Evolutionary conservation across 139 green algal genomes (phyloP), one percentile per base, ranked within the genome.

Genomic region (Chlorella sp.): DNA sequence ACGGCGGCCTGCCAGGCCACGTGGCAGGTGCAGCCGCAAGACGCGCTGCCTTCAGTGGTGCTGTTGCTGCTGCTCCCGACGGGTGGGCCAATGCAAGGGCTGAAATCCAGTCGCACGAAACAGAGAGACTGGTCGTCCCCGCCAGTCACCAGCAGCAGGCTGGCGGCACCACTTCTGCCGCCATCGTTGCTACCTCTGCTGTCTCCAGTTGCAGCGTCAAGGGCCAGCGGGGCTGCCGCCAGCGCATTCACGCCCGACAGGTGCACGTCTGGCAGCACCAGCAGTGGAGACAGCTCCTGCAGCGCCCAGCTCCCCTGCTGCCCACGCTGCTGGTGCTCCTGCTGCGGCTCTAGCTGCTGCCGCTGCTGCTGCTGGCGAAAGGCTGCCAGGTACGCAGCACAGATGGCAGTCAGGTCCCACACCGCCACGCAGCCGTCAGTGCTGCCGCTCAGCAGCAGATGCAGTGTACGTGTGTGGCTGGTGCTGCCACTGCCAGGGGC

Each of bases 221-320:
- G 40, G 63, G 38, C 8, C 4, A 36, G 41, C 8, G 40, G 12
- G 8, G 33, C 38, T 3, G 31, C 41, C 19, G 65, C 43, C 63
- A 88, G 36, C 50, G 23, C 45, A 50, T 88, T 88, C 4, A 88
- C 67, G 7, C 83, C 83, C 2, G 83, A 88, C 72, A 84, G 72
- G 46, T 88, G 83, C 38, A 79, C 15, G 11, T 43, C 46, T 17
- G 11, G 21, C 15, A 87, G 36, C 27, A 38, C 63, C 46, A 75
- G 40, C 55, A 74, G 15, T 0, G 67, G 68, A 21, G 29, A 9
- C 78, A 79, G 31, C 45, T 65, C 35, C 15, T 58, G 8, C 29
- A 3, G 73, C 46, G 15, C 21, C 50, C n/a, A 21, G 29, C 53
- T 62, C 38, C 8, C 60, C 14, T 31, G 11, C 33, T 35, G 5